Percentiles rank a stretch among this genome's conserved stretches.
These are phyloP conservation scores for Pilobolus umbonatus DNA, from an alignment of 192 early-diverging fungal genomes.

Conservation along the genomic window DNA sequence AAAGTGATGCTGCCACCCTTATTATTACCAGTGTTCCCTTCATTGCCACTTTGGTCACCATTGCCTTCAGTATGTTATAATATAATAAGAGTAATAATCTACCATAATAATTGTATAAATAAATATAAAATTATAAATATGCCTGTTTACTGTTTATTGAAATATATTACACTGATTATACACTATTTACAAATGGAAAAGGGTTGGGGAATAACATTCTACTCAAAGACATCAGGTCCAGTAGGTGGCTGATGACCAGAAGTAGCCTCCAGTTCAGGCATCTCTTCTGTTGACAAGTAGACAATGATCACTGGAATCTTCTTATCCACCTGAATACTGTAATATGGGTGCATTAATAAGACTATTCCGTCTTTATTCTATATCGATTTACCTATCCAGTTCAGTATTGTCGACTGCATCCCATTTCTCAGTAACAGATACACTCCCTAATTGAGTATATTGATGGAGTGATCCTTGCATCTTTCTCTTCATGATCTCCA, in stretches of 20 bases:
- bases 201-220: not conserved
- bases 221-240: slow-evolving; percentile 18
- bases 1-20: not conserved
- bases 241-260: slow-evolving; percentile 27
- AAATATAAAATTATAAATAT: too few species aligned
- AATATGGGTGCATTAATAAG: not conserved
- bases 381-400: slow-evolving; percentile 20
- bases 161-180: too few species aligned
- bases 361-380: not conserved
- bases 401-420: slow-evolving; percentile 21
- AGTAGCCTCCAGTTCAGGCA: slow-evolving; percentile 5
- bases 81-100: too few species aligned
- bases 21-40: not conserved
- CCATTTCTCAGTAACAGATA: slow-evolving; percentile 25
- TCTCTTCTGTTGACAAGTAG: slow-evolving; percentile 8
- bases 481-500: slow-evolving; percentile 60
- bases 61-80: too few species aligned
- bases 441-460: slow-evolving; percentile 48
- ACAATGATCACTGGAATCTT: slow-evolving; percentile 24
- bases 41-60: too few species aligned
- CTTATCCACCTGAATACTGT: slow-evolving; percentile 18
- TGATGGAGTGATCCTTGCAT: slow-evolving; percentile 48
- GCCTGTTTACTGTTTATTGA: too few species aligned
- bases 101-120: too few species aligned
- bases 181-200: too few species aligned